Percentiles rank a stretch among this genome's conserved stretches.
Evolutionary conservation across 345 rosid genomes (phyloP).

Genomic region (Lenwebbia sp.): DNA sequence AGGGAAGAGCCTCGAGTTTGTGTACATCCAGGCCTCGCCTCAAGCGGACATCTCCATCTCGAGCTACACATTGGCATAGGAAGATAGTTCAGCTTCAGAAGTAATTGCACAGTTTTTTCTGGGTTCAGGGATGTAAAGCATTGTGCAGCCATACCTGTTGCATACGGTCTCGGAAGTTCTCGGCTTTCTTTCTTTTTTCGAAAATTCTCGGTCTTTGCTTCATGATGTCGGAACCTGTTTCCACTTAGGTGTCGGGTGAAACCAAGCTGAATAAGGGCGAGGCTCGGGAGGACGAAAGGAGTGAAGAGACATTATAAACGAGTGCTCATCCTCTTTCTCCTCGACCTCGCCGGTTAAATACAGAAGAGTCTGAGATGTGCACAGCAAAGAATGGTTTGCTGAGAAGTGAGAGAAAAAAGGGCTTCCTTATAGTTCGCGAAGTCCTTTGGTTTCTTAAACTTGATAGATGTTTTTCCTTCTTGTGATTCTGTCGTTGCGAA

Average conservation of each 20-base stretch:
- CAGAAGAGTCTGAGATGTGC: background rate
- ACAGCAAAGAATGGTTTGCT: conserved; percentile 9
- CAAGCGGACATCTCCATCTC: conserved; percentile 63
- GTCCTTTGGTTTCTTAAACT: background rate
- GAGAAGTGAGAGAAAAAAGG: conserved; percentile 15
- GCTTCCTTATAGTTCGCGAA: conserved; percentile 19
- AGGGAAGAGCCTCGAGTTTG: conserved; percentile 76
- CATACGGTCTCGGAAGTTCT: conserved; percentile 17
- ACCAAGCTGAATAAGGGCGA: conserved; percentile 21
- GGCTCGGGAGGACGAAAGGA: conserved; percentile 48
- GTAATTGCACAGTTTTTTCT: conserved; percentile 12
- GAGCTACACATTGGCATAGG: conserved; percentile 62
- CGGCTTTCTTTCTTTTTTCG: conserved; percentile 12
- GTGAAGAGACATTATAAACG: conserved; percentile 47
- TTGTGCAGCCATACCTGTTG: conserved; percentile 41
- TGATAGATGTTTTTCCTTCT: background rate
- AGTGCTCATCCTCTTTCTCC: conserved; percentile 99
- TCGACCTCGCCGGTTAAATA: conserved; percentile 7
- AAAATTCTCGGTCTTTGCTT: conserved; percentile 11
- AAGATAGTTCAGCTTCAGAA: conserved; percentile 2
- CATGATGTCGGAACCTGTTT: conserved; percentile 10
- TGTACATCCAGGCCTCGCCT: conserved; percentile 71
- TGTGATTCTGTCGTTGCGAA: background rate
- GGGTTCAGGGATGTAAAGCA: conserved; percentile 9
- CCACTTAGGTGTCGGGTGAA: conserved; percentile 20